phyloP scores from a whole-genome alignment of 768 basidiomycete genomes.

The Leccinum boreale region DNA sequence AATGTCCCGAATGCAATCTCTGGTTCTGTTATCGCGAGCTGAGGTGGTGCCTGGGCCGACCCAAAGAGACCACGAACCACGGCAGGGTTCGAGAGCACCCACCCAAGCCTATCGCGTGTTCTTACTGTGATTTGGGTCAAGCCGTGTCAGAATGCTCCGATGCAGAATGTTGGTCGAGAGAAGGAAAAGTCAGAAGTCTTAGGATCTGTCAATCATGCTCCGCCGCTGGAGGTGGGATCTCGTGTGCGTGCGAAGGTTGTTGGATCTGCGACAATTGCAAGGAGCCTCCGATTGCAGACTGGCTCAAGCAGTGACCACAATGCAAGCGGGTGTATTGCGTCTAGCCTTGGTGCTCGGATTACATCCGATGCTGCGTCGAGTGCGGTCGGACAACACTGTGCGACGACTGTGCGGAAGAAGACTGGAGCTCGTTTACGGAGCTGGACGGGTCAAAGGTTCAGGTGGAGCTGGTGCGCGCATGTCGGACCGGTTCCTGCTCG shows the following conservation, averaged over 20 bases:
- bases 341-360: constrained; percentile 11
- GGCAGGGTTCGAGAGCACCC: constrained; percentile 12
- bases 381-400: constrained; percentile 19
- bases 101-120: constrained; percentile 13
- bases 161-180: constrained; percentile 17
- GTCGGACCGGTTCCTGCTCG: no score
- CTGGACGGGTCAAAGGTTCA: no score
- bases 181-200: background rate
- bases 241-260: constrained; percentile 17
- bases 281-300: background rate
- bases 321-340: constrained; percentile 17
- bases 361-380: constrained; percentile 18
- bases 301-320: constrained; percentile 15
- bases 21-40: constrained; percentile 21
- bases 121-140: background rate
- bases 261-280: constrained; percentile 26
- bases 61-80: background rate
- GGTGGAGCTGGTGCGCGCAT: no score
- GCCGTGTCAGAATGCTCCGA: constrained; percentile 9
- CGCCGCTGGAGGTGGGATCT: constrained; percentile 15
- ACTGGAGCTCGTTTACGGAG: no score
- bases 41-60: constrained; percentile 24
- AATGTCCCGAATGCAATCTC: constrained; percentile 20
- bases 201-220: constrained; percentile 19
- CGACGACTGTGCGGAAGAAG: background rate